Base-by-base conservation (phyloP, 1,284 basidiomycete species). In the Ustilago esculenta region DNA sequence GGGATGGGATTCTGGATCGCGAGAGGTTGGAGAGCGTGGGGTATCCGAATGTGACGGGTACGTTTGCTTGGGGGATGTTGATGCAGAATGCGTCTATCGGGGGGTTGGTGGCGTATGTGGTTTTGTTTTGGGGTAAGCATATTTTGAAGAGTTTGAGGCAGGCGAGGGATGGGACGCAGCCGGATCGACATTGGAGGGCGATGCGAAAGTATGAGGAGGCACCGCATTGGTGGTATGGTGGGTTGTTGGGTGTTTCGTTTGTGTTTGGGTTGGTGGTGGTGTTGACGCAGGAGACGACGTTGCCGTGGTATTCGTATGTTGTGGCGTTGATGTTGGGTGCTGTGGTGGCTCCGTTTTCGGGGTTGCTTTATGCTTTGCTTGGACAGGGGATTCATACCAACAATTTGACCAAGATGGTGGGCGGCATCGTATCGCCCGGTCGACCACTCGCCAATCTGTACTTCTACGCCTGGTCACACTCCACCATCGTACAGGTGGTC, bases 61-160 rank as follows among this genome's bases (percentile, higher is more conserved):
- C 87, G 4, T 87, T 87, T 72, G 86, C 86, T 0, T 89, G 87
- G 87, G 50, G 78, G 1, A 86, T 86, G 75, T 76, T 88, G 35
- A 85, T 84, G 2, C 45, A 56, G 5, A 78, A 67, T 35, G 37
- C 63, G 1, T 77, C 79, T 1, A 72, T 81, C 23, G 88, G 88
- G 15, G 88, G 86, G 12, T 81, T 89, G 15, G 85, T 90, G 53
- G 85, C 86, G 0, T 88, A 89, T 75, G 73, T 82, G 6, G 79
- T 63, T 18, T 87, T 86, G 87, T 89, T 80, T 57, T 82, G 73
- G 66, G 67, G 81, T 10, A 58, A 52, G 27, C 75, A 80, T 35
- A 43, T 66, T 0, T 11, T 30, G 2, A 32, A n/a, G 20, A 86
- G 86, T 0, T 85, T 89, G 80, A 86, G 84, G 65, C 83, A 86